Evolutionary conservation across 805 yeast species (phyloP), one percentile per base, ranked within the genome.

Genomic region (Starmerella asiatica): DNA sequence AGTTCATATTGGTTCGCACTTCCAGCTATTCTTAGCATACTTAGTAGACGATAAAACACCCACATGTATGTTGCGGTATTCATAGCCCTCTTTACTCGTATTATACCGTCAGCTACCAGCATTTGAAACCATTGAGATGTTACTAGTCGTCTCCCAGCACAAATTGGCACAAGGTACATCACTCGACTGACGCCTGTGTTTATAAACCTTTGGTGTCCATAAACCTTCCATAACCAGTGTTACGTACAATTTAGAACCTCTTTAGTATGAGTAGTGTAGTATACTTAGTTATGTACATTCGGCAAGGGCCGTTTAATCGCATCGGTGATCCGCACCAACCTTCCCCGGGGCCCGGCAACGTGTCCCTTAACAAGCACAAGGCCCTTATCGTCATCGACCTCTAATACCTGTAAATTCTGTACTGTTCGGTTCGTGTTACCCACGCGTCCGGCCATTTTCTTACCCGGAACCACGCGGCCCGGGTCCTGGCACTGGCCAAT

Each of bases 361-460:
- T 79, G 76, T 28, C 98, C 98, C 64, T 81, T 81, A 33, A 86
- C 77, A 37, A 86, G 65, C 37, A 91, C 65, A 40, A 83, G 76
- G 9, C 94, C 94, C 41, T 76, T 74, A 38, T 71, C 85, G 34
- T 78, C 84, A 57, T 82, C 86, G 9, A 78, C 78, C 56, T 79
- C 80, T 55, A 91, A 65, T 18, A 91, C 77, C 56, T 76, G 69
- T 20, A 76, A 68, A 58, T 84, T 86, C 58, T 76, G 80, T 20
- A 75, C 71, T 3, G 97, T 88, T 45, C 73, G 71, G 51, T 66
- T 68, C 40, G 71, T 68, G 46, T 73, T 77, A 50, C 98, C 98
- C 91, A 86, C 79, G 60, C 82, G 81, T 49, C 98, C 98, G 28
- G 97, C 93, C 98, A 91, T 88, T 63, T 85, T 88, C 65, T 83